Conservation (phyloP, 352 stramenopile species). For the Phytophthora constricta region DNA sequence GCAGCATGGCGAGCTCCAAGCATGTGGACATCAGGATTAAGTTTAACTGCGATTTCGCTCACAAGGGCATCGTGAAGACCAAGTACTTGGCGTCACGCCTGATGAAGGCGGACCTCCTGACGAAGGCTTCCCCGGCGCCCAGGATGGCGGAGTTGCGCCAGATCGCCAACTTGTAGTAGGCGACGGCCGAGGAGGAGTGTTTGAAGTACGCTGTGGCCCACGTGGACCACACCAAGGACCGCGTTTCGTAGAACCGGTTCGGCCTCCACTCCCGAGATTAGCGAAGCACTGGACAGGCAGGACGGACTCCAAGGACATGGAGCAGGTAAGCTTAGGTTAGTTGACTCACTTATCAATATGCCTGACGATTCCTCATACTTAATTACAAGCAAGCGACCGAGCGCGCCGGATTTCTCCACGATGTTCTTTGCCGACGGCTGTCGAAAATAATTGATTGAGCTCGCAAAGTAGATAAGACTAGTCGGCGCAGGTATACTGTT, state of each 20-base stretch:
- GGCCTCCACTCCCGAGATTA: not conserved
- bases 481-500: no score
- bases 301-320: not conserved
- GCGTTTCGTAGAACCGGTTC: not conserved
- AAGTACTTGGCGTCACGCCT: constrained; percentile 13
- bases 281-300: not conserved
- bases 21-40: constrained; percentile 21
- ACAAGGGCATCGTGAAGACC: constrained; percentile 12
- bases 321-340: no score
- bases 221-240: not conserved
- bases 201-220: not conserved
- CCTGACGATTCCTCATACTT: no score
- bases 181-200: constrained; percentile 17
- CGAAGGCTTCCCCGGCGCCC: constrained; percentile 7
- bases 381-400: no score
- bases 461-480: no score
- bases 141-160: constrained; percentile 14
- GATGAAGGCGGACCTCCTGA: constrained; percentile 20
- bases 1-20: constrained; percentile 8
- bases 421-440: no score
- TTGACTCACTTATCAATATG: no score
- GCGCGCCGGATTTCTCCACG: no score
- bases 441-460: no score
- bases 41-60: constrained; percentile 9
- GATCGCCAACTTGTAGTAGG: no score